Evolutionary conservation across 495 filamentous ascomycete species (phyloP).

Genomic region (Tuber aestivum): DNA sequence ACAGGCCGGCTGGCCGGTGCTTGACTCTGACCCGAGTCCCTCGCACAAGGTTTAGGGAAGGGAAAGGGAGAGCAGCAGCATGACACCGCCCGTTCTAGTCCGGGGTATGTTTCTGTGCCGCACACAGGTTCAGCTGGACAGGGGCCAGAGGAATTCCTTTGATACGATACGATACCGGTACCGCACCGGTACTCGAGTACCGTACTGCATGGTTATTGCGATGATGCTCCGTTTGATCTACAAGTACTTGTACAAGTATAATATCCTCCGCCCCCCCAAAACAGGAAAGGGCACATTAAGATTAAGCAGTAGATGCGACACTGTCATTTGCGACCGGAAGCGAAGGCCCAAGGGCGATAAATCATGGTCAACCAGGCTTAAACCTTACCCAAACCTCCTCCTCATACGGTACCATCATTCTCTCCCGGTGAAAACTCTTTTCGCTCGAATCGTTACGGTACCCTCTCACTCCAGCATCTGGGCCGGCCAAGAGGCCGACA

Average conservation of each 20-base stretch:
- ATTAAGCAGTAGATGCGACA: not conserved
- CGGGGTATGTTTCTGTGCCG: conserved; percentile 3
- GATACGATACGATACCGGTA: too few species aligned
- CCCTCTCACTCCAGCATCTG: not conserved
- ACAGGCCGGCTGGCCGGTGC: not conserved
- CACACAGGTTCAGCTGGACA: conserved; percentile 1
- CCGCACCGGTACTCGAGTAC: too few species aligned
- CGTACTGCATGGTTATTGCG: too few species aligned
- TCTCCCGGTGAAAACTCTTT: not conserved
- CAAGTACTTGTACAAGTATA: too few species aligned
- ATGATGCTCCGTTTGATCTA: not conserved
- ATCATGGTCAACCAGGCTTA: not conserved
- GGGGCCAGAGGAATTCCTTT: not conserved
- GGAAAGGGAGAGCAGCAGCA: not conserved
- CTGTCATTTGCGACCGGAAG: not conserved
- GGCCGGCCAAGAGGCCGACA: not conserved
- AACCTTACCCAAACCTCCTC: not conserved
- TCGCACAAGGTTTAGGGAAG: not conserved
- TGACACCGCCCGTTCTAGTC: conserved; percentile 1
- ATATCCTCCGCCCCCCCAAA: not conserved
- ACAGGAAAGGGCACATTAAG: not conserved
- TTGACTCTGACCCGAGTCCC: not conserved
- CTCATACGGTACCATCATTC: not conserved
- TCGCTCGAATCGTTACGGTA: not conserved
- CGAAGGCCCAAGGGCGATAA: not conserved